Percentiles rank a stretch among this genome's conserved stretches.
Conservation (phyloP, 805 yeast species). For the Yarrowia sp. region DNA sequence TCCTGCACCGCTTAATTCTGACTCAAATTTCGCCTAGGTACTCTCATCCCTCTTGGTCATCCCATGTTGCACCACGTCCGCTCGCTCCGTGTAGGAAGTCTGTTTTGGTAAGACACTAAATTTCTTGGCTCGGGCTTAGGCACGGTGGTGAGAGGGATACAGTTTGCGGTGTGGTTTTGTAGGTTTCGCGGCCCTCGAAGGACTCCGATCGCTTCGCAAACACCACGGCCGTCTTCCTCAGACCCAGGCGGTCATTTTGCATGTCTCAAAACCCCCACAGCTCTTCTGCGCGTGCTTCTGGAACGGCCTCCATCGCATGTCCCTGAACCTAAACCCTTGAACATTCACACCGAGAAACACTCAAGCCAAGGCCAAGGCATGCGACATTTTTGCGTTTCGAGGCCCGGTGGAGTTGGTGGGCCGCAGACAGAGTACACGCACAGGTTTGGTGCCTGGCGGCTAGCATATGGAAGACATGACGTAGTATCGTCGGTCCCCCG, state of each 20-base stretch:
- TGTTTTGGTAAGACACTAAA: constrained; percentile 7
- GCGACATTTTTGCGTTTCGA: constrained; percentile 12
- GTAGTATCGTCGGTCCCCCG: background rate
- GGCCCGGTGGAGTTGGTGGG: background rate
- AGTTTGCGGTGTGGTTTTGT: background rate
- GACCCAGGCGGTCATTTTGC: background rate
- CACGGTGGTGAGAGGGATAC: constrained; percentile 3
- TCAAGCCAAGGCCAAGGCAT: background rate
- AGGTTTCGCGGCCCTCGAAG: background rate
- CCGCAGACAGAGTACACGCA: background rate
- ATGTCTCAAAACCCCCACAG: constrained; percentile 11
- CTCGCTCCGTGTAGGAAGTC: constrained; percentile 15
- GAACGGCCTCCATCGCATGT: constrained; percentile 8
- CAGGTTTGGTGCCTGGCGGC: no score
- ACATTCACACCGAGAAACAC: background rate
- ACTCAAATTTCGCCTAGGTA: background rate
- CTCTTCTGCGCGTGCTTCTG: constrained; percentile 6
- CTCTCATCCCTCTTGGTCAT: background rate
- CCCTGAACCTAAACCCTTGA: constrained; percentile 16
- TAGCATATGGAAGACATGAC: no score
- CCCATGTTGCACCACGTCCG: constrained; percentile 19
- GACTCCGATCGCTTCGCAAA: background rate
- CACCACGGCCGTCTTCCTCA: background rate
- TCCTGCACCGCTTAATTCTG: constrained; percentile 8
- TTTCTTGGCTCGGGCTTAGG: constrained; percentile 16